Conservation (phyloP, 108 stramenopile species). For the Skeletonema potamos region DNA sequence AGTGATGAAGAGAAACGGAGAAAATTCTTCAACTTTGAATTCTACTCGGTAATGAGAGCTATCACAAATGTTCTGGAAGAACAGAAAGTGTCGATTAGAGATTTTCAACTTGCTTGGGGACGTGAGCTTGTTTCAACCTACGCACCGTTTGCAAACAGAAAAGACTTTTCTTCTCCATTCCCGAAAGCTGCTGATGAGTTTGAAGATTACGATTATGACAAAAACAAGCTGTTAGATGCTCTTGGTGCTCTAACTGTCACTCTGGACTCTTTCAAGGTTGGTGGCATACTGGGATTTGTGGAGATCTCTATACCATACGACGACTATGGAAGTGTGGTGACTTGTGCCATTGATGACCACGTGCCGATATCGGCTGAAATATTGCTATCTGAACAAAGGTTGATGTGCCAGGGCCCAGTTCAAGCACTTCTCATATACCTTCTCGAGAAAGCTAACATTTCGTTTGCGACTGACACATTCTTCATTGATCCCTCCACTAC, state of each 20-base stretch:
- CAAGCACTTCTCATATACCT: conserved; percentile 46
- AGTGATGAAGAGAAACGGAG: conserved; percentile 42
- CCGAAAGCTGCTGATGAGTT: conserved; percentile 44
- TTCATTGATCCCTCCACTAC: conserved; percentile 69
- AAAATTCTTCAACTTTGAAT: conserved; percentile 44
- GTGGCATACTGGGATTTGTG: conserved; percentile 43
- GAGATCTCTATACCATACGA: conserved; percentile 65
- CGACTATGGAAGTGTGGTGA: conserved; percentile 67
- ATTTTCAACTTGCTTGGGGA: conserved; percentile 56
- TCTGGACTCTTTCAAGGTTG: conserved; percentile 36
- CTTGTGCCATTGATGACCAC: conserved; percentile 63
- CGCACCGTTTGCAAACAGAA: conserved; percentile 33
- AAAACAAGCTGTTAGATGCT: conserved; percentile 44
- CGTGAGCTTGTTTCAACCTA: conserved; percentile 27
- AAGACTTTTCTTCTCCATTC: conserved; percentile 52
- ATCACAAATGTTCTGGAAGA: conserved; percentile 28
- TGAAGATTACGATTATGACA: conserved; percentile 57
- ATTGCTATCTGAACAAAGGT: conserved; percentile 50
- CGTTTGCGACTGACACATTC: conserved; percentile 49
- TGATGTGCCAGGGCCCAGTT: conserved; percentile 39
- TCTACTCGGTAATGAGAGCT: conserved; percentile 52
- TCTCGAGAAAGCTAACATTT: conserved; percentile 38
- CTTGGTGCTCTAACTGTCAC: conserved; percentile 41
- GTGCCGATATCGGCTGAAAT: conserved; percentile 52
- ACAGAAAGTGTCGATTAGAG: conserved; percentile 15